These are phyloP conservation scores for Vicia villosa DNA, from an alignment of 306 rosid species.

Conservation along the genomic window DNA sequence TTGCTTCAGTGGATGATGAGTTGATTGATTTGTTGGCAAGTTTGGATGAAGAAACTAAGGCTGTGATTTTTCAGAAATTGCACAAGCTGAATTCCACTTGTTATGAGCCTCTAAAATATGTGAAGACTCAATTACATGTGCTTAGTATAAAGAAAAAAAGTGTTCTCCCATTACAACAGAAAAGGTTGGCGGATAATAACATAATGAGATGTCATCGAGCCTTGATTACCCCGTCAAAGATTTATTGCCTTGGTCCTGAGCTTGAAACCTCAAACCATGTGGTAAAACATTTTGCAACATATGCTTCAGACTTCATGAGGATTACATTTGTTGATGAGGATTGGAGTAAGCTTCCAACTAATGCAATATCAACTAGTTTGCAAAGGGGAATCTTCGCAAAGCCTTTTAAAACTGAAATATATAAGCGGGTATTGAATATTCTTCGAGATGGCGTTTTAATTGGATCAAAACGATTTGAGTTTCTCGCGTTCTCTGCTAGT, in stretches of 20 bases:
- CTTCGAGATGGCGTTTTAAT: slow-evolving; percentile 86
- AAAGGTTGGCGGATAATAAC: slow-evolving; percentile 56
- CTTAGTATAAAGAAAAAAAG: slow-evolving; percentile 41
- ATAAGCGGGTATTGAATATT: slow-evolving; percentile 64
- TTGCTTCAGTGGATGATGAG: slow-evolving; percentile 59
- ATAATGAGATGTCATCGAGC: slow-evolving; percentile 93
- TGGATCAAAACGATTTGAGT: slow-evolving; percentile 79
- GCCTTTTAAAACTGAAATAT: slow-evolving; percentile 66
- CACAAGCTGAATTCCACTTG: slow-evolving; percentile 70
- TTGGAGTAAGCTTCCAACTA: slow-evolving; percentile 80
- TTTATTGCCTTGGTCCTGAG: slow-evolving; percentile 92
- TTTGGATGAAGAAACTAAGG: slow-evolving; percentile 55
- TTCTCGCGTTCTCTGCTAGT: slow-evolving; percentile 96
- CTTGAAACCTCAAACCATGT: slow-evolving; percentile 91
- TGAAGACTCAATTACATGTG: slow-evolving; percentile 55
- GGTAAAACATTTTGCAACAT: slow-evolving; percentile 68
- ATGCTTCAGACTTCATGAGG: slow-evolving; percentile 86
- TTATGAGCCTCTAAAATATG: slow-evolving; percentile 63
- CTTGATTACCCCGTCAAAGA: slow-evolving; percentile 78
- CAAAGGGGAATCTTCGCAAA: slow-evolving; percentile 60
- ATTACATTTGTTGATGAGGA: slow-evolving; percentile 93
- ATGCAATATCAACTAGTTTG: slow-evolving; percentile 63
- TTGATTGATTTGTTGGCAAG: slow-evolving; percentile 59
- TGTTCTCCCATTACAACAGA: slow-evolving; percentile 38
- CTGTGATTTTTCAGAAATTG: slow-evolving; percentile 64